These are phyloP conservation scores for Agaricus blazei DNA, from an alignment of 768 basidiomycete species.

Conservation along the genomic window DNA sequence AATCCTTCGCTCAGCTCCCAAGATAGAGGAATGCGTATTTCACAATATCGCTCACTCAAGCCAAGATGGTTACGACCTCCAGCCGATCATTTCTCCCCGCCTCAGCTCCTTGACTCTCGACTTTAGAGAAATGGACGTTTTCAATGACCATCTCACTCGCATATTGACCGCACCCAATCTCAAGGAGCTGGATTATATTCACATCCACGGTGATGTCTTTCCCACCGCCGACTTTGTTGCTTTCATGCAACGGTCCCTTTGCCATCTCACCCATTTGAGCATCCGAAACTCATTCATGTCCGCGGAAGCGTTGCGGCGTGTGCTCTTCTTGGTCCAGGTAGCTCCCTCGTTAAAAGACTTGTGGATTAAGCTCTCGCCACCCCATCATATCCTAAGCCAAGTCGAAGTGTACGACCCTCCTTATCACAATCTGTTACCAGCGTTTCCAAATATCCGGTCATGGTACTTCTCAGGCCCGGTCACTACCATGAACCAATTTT, in stretches of 20 bases:
- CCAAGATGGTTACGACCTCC: neutral
- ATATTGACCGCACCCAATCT: constrained; percentile 4
- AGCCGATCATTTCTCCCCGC: neutral
- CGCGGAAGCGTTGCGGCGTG: neutral
- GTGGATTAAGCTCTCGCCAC: neutral
- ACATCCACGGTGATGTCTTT: neutral
- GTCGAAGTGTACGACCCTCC: neutral
- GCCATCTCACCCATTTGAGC: neutral
- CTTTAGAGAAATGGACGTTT: neutral
- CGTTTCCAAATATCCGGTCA: neutral
- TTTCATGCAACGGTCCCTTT: neutral
- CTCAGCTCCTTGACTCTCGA: neutral
- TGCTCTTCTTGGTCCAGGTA: neutral
- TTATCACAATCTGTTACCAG: neutral
- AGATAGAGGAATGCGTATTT: neutral
- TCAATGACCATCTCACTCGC: neutral
- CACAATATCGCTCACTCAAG: neutral
- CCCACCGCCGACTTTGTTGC: neutral
- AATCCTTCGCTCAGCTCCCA: neutral
- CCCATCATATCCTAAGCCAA: neutral
- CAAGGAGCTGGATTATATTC: neutral
- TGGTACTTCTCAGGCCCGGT: neutral
- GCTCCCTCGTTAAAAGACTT: neutral
- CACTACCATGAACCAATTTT: neutral
- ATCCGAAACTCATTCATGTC: neutral